These are phyloP conservation scores for Ustilago tritici DNA, from an alignment of 1,284 basidiomycete genomes.

Conservation along the genomic window DNA sequence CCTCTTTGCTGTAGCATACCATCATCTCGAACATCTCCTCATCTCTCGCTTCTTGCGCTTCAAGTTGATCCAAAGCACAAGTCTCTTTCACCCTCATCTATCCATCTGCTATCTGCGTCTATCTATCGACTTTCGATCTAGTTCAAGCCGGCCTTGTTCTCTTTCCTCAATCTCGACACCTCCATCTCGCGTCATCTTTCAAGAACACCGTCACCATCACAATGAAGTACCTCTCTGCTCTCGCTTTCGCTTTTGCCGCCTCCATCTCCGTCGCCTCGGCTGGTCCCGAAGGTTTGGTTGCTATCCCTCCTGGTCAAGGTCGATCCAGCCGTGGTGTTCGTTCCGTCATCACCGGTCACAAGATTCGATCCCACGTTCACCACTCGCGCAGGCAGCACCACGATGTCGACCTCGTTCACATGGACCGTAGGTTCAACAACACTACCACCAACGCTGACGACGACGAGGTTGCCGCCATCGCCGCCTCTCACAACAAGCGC, in stretches of 20 bases:
- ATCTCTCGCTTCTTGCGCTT: constrained; percentile 23
- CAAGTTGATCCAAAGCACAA: constrained; percentile 33
- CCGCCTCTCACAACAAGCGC: constrained; percentile 37
- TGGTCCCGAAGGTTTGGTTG: constrained; percentile 26
- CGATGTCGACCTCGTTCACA: constrained; percentile 19
- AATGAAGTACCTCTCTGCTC: constrained; percentile 55
- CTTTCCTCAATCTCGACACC: neutral
- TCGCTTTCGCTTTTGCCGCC: constrained; percentile 48
- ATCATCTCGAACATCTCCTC: neutral
- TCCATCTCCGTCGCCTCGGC: constrained; percentile 34
- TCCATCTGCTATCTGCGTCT: constrained; percentile 10
- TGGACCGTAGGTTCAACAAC: constrained; percentile 34
- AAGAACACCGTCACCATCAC: constrained; percentile 13
- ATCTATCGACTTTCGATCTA: constrained; percentile 1
- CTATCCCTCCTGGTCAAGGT: constrained; percentile 49
- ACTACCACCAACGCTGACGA: constrained; percentile 39
- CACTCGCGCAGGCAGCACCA: constrained; percentile 42
- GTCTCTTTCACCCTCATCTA: neutral
- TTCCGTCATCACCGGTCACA: constrained; percentile 55
- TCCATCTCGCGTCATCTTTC: constrained; percentile 6
- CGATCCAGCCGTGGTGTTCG: constrained; percentile 46
- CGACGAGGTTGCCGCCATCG: constrained; percentile 34
- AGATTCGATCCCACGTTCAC: constrained; percentile 52
- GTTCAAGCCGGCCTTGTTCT: constrained; percentile 36
- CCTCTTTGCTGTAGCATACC: constrained; percentile 21